Evolutionary conservation across 768 basidiomycete genomes (phyloP), one percentile per base, ranked within the genome.

Genomic region (Auriculariales sp.): DNA sequence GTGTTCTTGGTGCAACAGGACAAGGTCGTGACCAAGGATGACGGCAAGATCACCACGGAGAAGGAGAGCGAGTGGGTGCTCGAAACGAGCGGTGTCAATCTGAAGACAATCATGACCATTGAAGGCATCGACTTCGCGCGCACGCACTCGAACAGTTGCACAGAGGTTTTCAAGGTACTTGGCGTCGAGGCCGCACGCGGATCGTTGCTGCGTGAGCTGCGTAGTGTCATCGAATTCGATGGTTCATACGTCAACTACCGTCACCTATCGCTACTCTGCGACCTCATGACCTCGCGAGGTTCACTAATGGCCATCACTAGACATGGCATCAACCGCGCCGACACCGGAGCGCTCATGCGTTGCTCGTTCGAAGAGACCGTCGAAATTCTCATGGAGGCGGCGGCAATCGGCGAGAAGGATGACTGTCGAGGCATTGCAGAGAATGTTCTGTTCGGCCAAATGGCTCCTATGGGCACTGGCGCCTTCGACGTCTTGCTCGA

Each of bases 341-440:
- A 99, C 58, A 97, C 95, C n/a, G 95, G 95, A 17, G 94, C 95
- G 3, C 72, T 99, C 48, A 98, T 98, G 84, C 74, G 95, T 46
- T 98, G 91, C 64, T 98, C 95, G 1, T 99, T 99, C 73, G 95
- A 99, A 64, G 95, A 98, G 71, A 99, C 95, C 2, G 95, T 99
- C 53, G 95, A 99, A 63, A 97, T 98, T 58, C 66, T 99, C 49
- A 93, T 98, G 84, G 95, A 99, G 62, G 95, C 95, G 0, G 95
- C 95, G 1, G 92, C 94, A 1, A 86, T 93, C 22, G 95, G 95
- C 49, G 94, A 98, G 70, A 89, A 91, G 64, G 95, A 99, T 55
- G 94, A 98, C 57, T 99, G 95, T 62, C 89, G 89, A 49, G 95
- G 94, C 36, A 81, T 99, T 28, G 95, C 95, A n/a, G 94, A 98